These are phyloP conservation scores for Phialophora verrucosa DNA, from an alignment of 2,329 filamentous ascomycete genomes.

Conservation along the genomic window DNA sequence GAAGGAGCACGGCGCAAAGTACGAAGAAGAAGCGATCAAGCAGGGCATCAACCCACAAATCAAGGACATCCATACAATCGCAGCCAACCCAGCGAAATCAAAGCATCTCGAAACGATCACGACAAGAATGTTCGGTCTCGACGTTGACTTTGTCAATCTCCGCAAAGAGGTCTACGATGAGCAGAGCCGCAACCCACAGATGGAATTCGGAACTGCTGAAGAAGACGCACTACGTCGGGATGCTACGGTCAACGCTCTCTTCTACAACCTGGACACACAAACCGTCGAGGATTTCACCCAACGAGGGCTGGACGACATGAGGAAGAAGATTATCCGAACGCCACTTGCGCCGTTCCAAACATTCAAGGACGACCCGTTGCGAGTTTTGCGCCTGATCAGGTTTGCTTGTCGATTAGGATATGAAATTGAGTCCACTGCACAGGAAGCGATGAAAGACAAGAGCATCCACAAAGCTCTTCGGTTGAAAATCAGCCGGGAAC, in stretches of 20 bases:
- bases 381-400: constrained; percentile 83
- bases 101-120: constrained; percentile 95
- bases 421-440: constrained; percentile 71
- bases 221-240: constrained; percentile 90
- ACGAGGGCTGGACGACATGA: constrained; percentile 75
- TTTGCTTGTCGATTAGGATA: constrained; percentile 88
- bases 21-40: constrained; percentile 50
- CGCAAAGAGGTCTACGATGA: constrained; percentile 88
- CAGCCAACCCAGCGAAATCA: constrained; percentile 91
- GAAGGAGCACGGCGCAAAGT: constrained; percentile 49
- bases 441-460: constrained; percentile 75
- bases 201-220: constrained; percentile 90
- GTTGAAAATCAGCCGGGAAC: constrained; percentile 88
- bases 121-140: constrained; percentile 80
- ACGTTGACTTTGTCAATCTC: constrained; percentile 93
- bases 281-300: constrained; percentile 84
- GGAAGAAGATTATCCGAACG: constrained; percentile 74
- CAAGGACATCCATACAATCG: constrained; percentile 79
- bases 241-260: constrained; percentile 92
- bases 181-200: constrained; percentile 86
- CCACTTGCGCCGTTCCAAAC: constrained; percentile 88
- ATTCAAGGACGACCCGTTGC: constrained; percentile 90
- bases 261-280: constrained; percentile 86
- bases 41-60: constrained; percentile 53
- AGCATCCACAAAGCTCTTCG: constrained; percentile 80